phyloP scores from a whole-genome alignment of 495 filamentous ascomycete species.

The Filosporella fistucella region DNA sequence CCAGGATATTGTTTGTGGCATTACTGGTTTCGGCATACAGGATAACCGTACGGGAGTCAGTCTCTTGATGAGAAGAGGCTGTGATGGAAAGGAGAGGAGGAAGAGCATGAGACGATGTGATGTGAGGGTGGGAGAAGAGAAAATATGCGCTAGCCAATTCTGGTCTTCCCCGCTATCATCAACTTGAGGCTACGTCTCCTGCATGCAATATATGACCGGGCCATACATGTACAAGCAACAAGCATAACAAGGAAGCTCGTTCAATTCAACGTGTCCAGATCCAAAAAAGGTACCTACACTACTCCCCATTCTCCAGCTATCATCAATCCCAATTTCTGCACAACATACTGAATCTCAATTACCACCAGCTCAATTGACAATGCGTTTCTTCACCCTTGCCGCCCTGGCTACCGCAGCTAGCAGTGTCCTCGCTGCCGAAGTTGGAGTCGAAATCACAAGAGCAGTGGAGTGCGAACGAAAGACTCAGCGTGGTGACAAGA shows the following conservation, averaged over 20 bases:
- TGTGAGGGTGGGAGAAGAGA: neutral
- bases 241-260: no score
- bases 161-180: neutral
- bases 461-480: slow-evolving; percentile 69
- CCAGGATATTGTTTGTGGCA: neutral
- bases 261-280: slow-evolving; percentile 10
- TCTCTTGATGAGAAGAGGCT: neutral
- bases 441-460: slow-evolving; percentile 73
- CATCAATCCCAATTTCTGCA: neutral
- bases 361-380: slow-evolving; percentile 20
- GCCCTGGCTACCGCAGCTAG: slow-evolving; percentile 48
- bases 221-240: neutral
- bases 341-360: neutral
- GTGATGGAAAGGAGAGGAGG: neutral
- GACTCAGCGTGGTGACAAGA: slow-evolving; percentile 69
- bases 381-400: slow-evolving; percentile 53
- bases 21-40: neutral
- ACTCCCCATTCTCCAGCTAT: neutral
- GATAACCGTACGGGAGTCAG: neutral
- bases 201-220: neutral
- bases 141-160: neutral
- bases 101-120: no score
- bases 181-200: neutral
- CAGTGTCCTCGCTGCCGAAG: slow-evolving; percentile 42
- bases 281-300: neutral